Conservation (phyloP, 1,284 basidiomycete species). For the Trametes polyzona region DNA sequence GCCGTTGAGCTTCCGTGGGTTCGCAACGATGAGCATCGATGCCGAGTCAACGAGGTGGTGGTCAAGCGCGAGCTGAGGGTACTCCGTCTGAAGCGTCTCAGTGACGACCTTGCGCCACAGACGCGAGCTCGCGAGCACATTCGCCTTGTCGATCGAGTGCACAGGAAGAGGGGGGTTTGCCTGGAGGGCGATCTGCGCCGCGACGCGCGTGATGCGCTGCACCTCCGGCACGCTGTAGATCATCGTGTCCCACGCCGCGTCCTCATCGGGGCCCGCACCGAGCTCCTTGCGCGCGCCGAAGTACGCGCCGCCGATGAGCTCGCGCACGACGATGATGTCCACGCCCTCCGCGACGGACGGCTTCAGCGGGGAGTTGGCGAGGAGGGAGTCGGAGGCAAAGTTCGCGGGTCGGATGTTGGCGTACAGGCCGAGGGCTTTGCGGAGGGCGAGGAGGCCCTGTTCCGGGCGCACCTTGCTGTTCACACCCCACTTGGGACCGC, state of each 20-base stretch:
- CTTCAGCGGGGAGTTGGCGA: constrained; percentile 93
- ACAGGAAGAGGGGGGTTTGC: constrained; percentile 87
- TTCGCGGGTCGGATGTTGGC: constrained; percentile 98
- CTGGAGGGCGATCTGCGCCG: constrained; percentile 89
- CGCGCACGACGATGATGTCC: constrained; percentile 93
- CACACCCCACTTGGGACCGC: constrained; percentile 98
- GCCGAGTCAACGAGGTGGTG: constrained; percentile 97
- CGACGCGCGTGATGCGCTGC: constrained; percentile 94
- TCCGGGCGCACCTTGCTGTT: constrained; percentile 93
- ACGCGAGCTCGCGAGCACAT: constrained; percentile 94
- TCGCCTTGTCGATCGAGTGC: constrained; percentile 98
- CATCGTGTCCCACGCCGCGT: constrained; percentile 89
- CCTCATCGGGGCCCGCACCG: constrained; percentile 59
- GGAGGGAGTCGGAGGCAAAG: constrained; percentile 90
- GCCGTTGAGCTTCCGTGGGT: constrained; percentile 94
- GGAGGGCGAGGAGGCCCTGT: constrained; percentile 88
- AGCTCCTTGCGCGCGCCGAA: constrained; percentile 94
- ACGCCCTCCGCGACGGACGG: constrained; percentile 85
- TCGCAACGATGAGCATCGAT: constrained; percentile 94
- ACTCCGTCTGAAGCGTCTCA: constrained; percentile 83
- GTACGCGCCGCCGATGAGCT: constrained; percentile 93
- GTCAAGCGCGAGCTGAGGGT: constrained; percentile 83
- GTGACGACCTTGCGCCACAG: constrained; percentile 94
- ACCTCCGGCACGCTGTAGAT: constrained; percentile 93
- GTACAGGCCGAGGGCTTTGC: constrained; percentile 93